Evolutionary conservation across 1,139 yeast species (phyloP), one percentile per base, ranked within the genome.

Genomic region (Candida albicans): DNA sequence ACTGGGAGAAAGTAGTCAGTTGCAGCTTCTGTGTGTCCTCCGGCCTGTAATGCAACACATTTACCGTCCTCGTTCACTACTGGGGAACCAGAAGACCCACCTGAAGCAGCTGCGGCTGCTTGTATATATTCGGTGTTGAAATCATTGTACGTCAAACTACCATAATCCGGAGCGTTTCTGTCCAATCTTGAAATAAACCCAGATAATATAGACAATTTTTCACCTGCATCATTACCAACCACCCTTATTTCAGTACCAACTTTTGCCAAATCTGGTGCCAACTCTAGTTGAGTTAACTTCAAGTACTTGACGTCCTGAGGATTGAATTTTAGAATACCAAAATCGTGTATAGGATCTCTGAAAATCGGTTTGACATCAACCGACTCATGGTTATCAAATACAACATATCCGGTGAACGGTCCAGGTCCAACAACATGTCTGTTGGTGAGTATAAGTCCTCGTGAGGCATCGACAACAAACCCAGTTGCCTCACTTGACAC

Each of bases 141-240:
- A 68, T 91, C 98, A 59, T 87, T 89, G 62, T 90, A 91, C n/a
- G 95, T 83, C 55, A 87, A 70, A 14, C 82, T 82, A 35, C 97
- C 97, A 61, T 91, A 91, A 51, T 87, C 96, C 2, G 98, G 98
- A 3, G 97, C 95, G 61, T 90, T 89, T 71, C 97, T 81, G 65
- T 91, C 97, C 48, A 90, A 67, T 64, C 97, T 79, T 38, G 95
- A 84, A 42, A 91, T 90, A 62, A 90, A 88, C 29, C 97, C 97
- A 2, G 96, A 81, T 52, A 90, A 69, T 57, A 91, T 91, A 39
- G 95, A 85, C 44, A 91, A 71, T 64, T 90, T 90, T 62, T 91
- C 97, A 58, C 97, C 97, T 6, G 96, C 96, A 68, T 91, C 97
- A 64, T 91, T 91, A 71, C 97, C 97, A 37, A 90, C 91, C 30